Conservation (phyloP, 306 rosid genomes). For the Biancaea sappan region DNA sequence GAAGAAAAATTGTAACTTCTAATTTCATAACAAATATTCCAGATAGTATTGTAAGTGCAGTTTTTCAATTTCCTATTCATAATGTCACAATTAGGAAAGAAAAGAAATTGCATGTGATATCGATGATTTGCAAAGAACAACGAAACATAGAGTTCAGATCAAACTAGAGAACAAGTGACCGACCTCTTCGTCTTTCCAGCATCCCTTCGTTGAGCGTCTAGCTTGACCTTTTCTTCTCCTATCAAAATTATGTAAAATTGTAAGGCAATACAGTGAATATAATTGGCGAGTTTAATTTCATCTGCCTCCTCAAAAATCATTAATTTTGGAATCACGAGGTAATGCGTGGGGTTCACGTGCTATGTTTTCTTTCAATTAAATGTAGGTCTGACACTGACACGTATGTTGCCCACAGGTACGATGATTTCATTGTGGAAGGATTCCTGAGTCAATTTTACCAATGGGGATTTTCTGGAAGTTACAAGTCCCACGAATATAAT, state of each 20-base stretch:
- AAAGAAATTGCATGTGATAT: too few relatives aligned
- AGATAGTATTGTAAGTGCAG: background rate
- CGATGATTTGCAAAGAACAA: background rate
- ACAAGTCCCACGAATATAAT: background rate
- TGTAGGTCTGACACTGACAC: background rate
- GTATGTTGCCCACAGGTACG: background rate
- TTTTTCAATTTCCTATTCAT: background rate
- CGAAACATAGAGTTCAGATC: background rate
- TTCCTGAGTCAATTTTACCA: background rate
- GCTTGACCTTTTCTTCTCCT: slow-evolving; percentile 43
- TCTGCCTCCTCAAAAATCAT: background rate
- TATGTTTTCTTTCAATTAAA: background rate
- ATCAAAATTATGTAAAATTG: background rate
- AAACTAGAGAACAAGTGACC: slow-evolving; percentile 22
- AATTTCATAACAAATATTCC: background rate
- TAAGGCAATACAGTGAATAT: background rate
- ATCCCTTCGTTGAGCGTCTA: slow-evolving; percentile 42
- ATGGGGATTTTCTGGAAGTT: background rate
- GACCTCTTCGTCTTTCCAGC: slow-evolving; percentile 65
- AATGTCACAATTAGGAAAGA: background rate
- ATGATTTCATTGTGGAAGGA: background rate
- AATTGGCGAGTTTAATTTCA: too few relatives aligned
- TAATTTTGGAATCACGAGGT: too few relatives aligned
- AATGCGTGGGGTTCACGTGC: background rate
- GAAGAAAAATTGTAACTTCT: slow-evolving; percentile 1